Percentiles rank a stretch among this genome's conserved stretches.
These are phyloP conservation scores for Globisporangium radiosum DNA, from an alignment of 352 stramenopile species.

Conservation along the genomic window DNA sequence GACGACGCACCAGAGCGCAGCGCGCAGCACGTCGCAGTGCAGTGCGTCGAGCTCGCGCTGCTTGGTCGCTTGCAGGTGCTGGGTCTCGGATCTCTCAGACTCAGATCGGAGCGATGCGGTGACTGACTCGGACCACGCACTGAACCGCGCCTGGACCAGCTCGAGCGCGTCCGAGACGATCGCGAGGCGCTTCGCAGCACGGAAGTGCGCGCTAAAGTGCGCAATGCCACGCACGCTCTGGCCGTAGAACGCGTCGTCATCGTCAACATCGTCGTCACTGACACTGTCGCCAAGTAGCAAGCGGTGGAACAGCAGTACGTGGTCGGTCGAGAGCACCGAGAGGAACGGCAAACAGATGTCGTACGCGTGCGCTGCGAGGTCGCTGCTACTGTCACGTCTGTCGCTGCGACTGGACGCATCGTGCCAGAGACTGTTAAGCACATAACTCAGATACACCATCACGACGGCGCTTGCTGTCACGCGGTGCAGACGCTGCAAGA, in stretches of 20 bases:
- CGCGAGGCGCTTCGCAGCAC: constrained; percentile 39
- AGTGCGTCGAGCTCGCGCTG: constrained; percentile 34
- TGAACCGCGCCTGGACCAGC: constrained; percentile 40
- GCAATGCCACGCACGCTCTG: constrained; percentile 25
- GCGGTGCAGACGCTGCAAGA: constrained; percentile 59
- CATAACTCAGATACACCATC: constrained; percentile 55
- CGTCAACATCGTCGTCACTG: constrained; percentile 3
- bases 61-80: constrained; percentile 1
- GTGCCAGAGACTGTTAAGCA: constrained; percentile 36
- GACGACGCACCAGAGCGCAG: constrained; percentile 21
- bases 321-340: constrained; percentile 54
- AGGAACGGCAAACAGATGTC: constrained; percentile 59
- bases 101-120: not conserved
- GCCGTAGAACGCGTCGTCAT: constrained; percentile 48
- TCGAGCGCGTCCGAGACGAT: constrained; percentile 36
- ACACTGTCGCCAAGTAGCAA: constrained; percentile 36
- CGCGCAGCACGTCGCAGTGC: constrained; percentile 28
- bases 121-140: constrained; percentile 18
- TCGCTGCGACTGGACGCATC: constrained; percentile 19
- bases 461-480: constrained; percentile 57
- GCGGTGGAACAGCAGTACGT: constrained; percentile 51
- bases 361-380: constrained; percentile 63
- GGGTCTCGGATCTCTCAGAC: constrained; percentile 12
- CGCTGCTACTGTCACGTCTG: constrained; percentile 12
- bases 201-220: constrained; percentile 35